phyloP scores from a whole-genome alignment of 192 early-diverging fungal species.

The Bifiguratus adelaidae region DNA sequence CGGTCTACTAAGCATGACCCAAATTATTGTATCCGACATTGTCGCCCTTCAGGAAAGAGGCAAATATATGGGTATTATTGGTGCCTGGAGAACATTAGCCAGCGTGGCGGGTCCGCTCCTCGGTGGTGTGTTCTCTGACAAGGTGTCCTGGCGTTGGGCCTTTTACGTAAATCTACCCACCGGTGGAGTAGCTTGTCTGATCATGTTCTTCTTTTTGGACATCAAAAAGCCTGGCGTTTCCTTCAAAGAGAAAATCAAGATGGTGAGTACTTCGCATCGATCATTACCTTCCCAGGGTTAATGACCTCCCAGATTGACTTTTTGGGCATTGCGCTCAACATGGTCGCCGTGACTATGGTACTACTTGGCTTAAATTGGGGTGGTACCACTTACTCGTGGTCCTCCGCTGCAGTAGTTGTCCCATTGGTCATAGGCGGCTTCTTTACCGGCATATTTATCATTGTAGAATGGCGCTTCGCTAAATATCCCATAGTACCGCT shows the following conservation, averaged over 20 bases:
- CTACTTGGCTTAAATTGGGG: slow-evolving; percentile 67
- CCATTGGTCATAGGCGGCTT: slow-evolving; percentile 35
- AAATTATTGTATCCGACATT: slow-evolving; percentile 76
- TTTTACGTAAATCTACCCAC: slow-evolving; percentile 21
- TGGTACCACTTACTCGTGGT: slow-evolving; percentile 63
- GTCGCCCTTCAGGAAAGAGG: slow-evolving; percentile 64
- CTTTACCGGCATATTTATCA: slow-evolving; percentile 39
- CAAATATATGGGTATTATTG: slow-evolving; percentile 65
- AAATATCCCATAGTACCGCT: slow-evolving; percentile 67
- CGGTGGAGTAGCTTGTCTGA: slow-evolving; percentile 45
- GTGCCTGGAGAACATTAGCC: slow-evolving; percentile 18
- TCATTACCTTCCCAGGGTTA: too few relatives aligned
- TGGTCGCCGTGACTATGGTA: slow-evolving; percentile 45
- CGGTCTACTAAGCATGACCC: slow-evolving; percentile 44
- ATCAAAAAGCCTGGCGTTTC: slow-evolving; percentile 16
- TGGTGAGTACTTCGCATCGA: too few relatives aligned
- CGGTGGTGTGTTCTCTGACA: slow-evolving; percentile 24
- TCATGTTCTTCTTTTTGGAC: slow-evolving; percentile 53
- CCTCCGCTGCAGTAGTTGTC: slow-evolving; percentile 40
- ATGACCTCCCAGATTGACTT: too few relatives aligned
- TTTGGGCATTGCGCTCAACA: too few relatives aligned
- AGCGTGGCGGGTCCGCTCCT: slow-evolving; percentile 22
- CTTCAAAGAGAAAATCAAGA: slow-evolving; percentile 37
- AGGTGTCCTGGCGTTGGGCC: slow-evolving; percentile 46
- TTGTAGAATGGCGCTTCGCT: slow-evolving; percentile 50